Evolutionary conservation across 768 basidiomycete genomes (phyloP), one percentile per base, ranked within the genome.

Genomic region (Saitozyma podzolica): DNA sequence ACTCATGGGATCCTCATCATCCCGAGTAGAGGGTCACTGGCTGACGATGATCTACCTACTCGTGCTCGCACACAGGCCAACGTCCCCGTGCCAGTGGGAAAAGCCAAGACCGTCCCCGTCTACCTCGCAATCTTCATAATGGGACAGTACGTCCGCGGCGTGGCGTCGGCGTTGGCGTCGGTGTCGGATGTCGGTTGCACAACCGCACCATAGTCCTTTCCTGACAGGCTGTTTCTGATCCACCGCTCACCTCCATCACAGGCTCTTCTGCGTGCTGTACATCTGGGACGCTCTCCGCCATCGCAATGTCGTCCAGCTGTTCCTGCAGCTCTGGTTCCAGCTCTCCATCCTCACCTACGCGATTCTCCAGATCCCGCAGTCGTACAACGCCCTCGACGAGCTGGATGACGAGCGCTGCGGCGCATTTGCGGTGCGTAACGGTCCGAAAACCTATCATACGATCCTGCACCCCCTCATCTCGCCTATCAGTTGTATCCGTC

Each of bases 191-290:
- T n/a, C n/a, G n/a, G n/a, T n/a, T n/a, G n/a, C n/a, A 29, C 29
- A 29, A 29, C 5, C 29, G 29, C 29, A 29, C 29, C 29, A 29
- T 29, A 29, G 29, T 5, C 29, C 29, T 29, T 29, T 29, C 29
- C 29, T 2, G 29, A 29, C 29, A 29, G 13, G 9, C 52, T 29
- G 47, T 13, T 19, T 6, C 9, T 29, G 91, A 86, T 89, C 40
- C 95, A 80, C 2, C 89, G 90, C 78, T 93, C 92, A 16, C 16
- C 42, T 58, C 72, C 85, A 82, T 61, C 80, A 81, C 64, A 98
- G 84, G 74, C 89, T 94, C 70, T 90, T 86, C 66, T 84, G 84
- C 77, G 92, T 97, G 50, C 84, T 84, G 64, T 93, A 69, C 58
- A 64, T 71, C 14, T 74, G 66, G 43, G 73, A 74, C 53, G 73